These are phyloP conservation scores for Penicillium sp. DNA, from an alignment of 2,329 filamentous ascomycete genomes.

Conservation along the genomic window DNA sequence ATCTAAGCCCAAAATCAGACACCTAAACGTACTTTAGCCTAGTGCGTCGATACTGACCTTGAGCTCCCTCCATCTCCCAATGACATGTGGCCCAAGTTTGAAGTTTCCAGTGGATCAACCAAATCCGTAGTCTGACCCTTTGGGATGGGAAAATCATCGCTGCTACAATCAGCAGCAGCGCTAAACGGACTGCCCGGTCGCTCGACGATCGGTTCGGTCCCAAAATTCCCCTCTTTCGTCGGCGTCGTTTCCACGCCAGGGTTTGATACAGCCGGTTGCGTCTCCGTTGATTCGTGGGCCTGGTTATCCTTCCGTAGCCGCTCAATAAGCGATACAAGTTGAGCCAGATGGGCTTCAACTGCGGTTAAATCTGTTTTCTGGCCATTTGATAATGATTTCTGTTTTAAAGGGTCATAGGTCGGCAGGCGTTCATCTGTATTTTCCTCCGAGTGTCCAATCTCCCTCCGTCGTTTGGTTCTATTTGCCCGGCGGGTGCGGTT, in stretches of 20 bases:
- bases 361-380: not conserved
- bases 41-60: conserved; percentile 11
- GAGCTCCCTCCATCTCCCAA: conserved; percentile 46
- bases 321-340: not conserved
- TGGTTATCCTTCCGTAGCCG: not conserved
- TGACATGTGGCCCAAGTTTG: conserved; percentile 45
- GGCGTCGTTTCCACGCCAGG: conserved; percentile 7
- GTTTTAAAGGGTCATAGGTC: not conserved
- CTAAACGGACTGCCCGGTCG: conserved; percentile 15
- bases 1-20: conserved; percentile 30
- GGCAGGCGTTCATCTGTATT: not conserved
- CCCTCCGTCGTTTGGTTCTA: conserved; percentile 39
- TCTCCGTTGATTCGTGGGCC: not conserved
- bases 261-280: not conserved
- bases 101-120: conserved; percentile 44
- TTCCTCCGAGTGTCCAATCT: conserved; percentile 5
- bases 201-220: not conserved
- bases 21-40: not conserved
- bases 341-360: not conserved
- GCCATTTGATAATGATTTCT: not conserved
- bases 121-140: conserved; percentile 42
- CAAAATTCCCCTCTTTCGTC: not conserved
- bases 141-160: conserved; percentile 46
- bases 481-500: conserved; percentile 23
- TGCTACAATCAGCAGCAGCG: conserved; percentile 31